phyloP scores from a whole-genome alignment of 2,329 filamentous ascomycete genomes.

The Exophiala sp. region DNA sequence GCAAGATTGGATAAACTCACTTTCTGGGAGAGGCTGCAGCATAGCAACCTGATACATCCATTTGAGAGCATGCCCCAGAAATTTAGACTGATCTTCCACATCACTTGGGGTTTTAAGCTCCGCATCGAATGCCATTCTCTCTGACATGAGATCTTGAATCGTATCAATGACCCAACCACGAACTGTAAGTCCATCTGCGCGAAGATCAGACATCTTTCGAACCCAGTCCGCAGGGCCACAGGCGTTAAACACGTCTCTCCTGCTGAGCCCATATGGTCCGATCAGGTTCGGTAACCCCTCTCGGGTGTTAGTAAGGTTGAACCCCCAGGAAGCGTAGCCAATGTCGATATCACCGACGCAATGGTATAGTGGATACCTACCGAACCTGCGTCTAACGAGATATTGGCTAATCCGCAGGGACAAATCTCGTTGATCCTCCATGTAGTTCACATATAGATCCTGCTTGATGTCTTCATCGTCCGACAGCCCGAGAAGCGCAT shows the following conservation, averaged over 20 bases:
- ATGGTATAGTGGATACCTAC: conserved; percentile 7
- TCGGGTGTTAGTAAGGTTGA: conserved; percentile 2
- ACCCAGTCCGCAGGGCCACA: background rate
- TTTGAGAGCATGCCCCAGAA: background rate
- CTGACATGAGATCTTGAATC: background rate
- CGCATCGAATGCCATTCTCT: background rate
- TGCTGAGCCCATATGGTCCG: background rate
- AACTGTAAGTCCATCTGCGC: background rate
- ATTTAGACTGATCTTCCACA: background rate
- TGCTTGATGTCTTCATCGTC: conserved; percentile 4
- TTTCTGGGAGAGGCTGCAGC: background rate
- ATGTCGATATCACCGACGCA: conserved; percentile 4
- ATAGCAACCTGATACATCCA: conserved; percentile 6
- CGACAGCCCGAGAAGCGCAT: conserved; percentile 12
- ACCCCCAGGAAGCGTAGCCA: conserved; percentile 6
- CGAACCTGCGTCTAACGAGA: background rate
- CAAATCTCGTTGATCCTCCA: background rate
- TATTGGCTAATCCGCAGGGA: conserved; percentile 8
- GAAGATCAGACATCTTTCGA: background rate
- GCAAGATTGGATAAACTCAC: conserved; percentile 9
- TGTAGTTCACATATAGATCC: conserved; percentile 12
- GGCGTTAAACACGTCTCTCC: background rate
- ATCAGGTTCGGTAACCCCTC: conserved; percentile 5
- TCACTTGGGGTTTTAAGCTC: background rate
- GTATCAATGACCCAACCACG: conserved; percentile 10